Conservation (phyloP, 1,284 basidiomycete species). For the Apiotrichum veenhuisii region DNA sequence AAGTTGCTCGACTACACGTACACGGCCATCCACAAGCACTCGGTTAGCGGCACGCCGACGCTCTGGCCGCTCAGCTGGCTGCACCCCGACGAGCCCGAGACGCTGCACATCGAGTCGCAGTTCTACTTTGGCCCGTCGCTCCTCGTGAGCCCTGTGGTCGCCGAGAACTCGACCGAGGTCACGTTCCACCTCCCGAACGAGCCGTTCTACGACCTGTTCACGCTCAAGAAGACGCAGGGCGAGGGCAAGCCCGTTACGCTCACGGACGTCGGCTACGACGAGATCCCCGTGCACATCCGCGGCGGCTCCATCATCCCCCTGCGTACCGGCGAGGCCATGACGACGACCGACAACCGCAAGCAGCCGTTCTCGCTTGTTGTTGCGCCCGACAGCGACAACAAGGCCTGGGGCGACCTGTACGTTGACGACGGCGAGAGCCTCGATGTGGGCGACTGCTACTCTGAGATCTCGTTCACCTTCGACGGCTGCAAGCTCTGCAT, state of each 20-base stretch:
- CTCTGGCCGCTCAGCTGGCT: slow-evolving; percentile 66
- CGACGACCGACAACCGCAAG: slow-evolving; percentile 58
- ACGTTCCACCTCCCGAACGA: slow-evolving; percentile 52
- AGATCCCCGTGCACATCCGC: slow-evolving; percentile 65
- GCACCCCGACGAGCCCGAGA: slow-evolving; percentile 65
- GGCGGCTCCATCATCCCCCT: slow-evolving; percentile 60
- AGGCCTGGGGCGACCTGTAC: slow-evolving; percentile 59
- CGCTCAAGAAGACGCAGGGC: slow-evolving; percentile 55
- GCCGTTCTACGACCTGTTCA: slow-evolving; percentile 69
- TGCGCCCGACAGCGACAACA: slow-evolving; percentile 53
- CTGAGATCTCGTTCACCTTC: slow-evolving; percentile 54
- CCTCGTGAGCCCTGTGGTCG: slow-evolving; percentile 68
- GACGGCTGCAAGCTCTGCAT: slow-evolving; percentile 52
- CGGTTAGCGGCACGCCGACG: slow-evolving; percentile 53
- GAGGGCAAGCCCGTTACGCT: slow-evolving; percentile 24
- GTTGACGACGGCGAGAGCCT: slow-evolving; percentile 61
- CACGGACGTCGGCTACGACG: slow-evolving; percentile 52
- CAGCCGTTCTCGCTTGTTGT: slow-evolving; percentile 59
- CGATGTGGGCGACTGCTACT: slow-evolving; percentile 48
- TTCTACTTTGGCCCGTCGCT: slow-evolving; percentile 67
- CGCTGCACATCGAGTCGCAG: slow-evolving; percentile 63
- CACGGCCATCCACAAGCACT: slow-evolving; percentile 62
- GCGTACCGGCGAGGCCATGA: slow-evolving; percentile 59
- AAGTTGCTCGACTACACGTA: slow-evolving; percentile 68
- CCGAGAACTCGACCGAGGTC: slow-evolving; percentile 58